phyloP scores from a whole-genome alignment of 805 yeast genomes.

The Candida sonorensis region DNA sequence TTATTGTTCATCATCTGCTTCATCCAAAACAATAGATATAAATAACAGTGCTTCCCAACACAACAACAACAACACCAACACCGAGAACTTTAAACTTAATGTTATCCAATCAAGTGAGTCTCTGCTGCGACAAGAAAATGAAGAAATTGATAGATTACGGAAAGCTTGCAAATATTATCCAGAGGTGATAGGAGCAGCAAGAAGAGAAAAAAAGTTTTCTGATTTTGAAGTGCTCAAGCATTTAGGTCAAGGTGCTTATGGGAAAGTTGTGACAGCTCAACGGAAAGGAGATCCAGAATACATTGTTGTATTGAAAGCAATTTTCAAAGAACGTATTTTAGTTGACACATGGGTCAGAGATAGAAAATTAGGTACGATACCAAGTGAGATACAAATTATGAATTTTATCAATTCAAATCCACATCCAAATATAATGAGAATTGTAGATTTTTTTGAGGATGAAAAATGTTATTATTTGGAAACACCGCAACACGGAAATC shows the following conservation, averaged over 20 bases:
- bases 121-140: slow-evolving; percentile 39
- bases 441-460: slow-evolving; percentile 91
- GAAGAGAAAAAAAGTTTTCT: slow-evolving; percentile 62
- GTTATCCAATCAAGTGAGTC: slow-evolving; percentile 33
- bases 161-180: slow-evolving; percentile 41
- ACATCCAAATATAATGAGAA: slow-evolving; percentile 80
- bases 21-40: no score
- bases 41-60: no score
- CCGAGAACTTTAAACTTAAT: slow-evolving; percentile 12
- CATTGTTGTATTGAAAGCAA: slow-evolving; percentile 77
- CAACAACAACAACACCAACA: no score
- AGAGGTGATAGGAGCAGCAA: slow-evolving; percentile 52
- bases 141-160: slow-evolving; percentile 31
- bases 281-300: slow-evolving; percentile 57
- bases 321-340: slow-evolving; percentile 84
- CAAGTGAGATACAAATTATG: slow-evolving; percentile 94
- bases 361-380: slow-evolving; percentile 83
- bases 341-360: slow-evolving; percentile 98
- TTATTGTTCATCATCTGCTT: slow-evolving; percentile 7
- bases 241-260: slow-evolving; percentile 97
- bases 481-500: slow-evolving; percentile 82
- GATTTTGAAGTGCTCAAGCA: slow-evolving; percentile 69
- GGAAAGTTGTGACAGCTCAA: slow-evolving; percentile 78
- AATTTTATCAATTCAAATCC: slow-evolving; percentile 69
- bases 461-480: slow-evolving; percentile 83